These are phyloP conservation scores for Mortierella polycephala DNA, from an alignment of 371 early-diverging fungal genomes.

Conservation along the genomic window DNA sequence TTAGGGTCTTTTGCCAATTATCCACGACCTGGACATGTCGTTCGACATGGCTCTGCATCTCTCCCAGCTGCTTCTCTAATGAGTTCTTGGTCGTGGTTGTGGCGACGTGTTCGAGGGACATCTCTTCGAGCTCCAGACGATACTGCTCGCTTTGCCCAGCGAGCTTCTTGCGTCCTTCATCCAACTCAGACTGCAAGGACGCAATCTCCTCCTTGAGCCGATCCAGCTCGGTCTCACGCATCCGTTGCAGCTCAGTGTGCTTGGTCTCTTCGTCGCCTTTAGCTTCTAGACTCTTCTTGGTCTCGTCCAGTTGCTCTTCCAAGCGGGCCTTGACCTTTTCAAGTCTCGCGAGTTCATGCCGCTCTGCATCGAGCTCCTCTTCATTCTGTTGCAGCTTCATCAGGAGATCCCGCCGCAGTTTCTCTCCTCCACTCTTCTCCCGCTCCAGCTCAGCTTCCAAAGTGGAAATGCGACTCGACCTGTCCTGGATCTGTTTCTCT, in stretches of 20 bases:
- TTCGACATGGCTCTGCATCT: conserved; percentile 63
- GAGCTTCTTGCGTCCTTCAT: conserved; percentile 69
- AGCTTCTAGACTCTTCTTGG: conserved; percentile 73
- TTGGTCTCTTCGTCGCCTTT: conserved; percentile 81
- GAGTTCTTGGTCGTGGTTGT: conserved; percentile 55
- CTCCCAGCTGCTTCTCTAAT: conserved; percentile 64
- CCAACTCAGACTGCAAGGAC: conserved; percentile 67
- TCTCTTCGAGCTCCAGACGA: conserved; percentile 69
- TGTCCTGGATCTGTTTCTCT: conserved; percentile 62
- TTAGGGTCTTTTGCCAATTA: conserved; percentile 63
- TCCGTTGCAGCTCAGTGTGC: conserved; percentile 72
- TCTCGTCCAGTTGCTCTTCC: conserved; percentile 70
- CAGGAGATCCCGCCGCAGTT: conserved; percentile 68
- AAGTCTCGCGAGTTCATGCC: conserved; percentile 68
- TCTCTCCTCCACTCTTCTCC: conserved; percentile 63
- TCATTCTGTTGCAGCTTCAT: conserved; percentile 70
- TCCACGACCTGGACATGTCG: conserved; percentile 45
- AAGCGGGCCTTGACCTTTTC: conserved; percentile 64
- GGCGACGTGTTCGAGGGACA: conserved; percentile 54
- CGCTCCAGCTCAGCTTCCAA: conserved; percentile 66
- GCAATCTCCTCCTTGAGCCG: conserved; percentile 71
- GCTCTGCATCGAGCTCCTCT: conserved; percentile 71
- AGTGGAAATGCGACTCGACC: conserved; percentile 50
- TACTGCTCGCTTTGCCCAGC: conserved; percentile 69
- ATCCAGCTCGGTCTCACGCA: conserved; percentile 81